Evolutionary conservation across 805 yeast genomes (phyloP).

Genomic region (Yarrowia alimentaria): DNA sequence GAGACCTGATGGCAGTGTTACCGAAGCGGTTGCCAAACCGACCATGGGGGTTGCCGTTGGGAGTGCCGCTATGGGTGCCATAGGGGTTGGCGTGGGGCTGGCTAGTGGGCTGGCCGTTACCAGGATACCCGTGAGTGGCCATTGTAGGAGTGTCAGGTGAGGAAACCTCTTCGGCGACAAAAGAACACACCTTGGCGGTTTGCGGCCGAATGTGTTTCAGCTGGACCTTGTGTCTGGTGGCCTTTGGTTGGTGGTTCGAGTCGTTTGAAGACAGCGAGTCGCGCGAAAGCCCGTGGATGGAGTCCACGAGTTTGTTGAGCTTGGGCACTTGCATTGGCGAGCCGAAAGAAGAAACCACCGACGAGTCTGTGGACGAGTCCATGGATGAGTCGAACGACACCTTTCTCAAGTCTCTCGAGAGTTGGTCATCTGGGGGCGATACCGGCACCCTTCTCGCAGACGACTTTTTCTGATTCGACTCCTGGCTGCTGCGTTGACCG

Average conservation of each 20-base stretch:
- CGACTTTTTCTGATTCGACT: no score
- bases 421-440: neutral
- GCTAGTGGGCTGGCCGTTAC: no score
- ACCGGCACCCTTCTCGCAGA: neutral
- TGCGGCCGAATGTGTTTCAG: conserved; percentile 12
- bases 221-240: conserved; percentile 11
- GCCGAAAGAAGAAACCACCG: no score
- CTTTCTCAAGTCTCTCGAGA: conserved; percentile 10
- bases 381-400: conserved; percentile 25
- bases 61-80: no score
- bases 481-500: neutral
- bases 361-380: no score
- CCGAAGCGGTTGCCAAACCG: no score
- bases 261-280: conserved; percentile 12
- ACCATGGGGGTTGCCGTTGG: no score
- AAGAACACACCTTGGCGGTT: conserved; percentile 19
- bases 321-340: no score
- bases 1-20: no score
- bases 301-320: conserved; percentile 21
- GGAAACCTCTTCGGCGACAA: conserved; percentile 1
- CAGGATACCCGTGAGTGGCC: no score
- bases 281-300: conserved; percentile 1
- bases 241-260: conserved; percentile 3
- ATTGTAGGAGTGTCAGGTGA: conserved; percentile 8
- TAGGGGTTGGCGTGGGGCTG: no score